phyloP scores from a whole-genome alignment of 352 stramenopile species.

The Thraustochytrium striatum region DNA sequence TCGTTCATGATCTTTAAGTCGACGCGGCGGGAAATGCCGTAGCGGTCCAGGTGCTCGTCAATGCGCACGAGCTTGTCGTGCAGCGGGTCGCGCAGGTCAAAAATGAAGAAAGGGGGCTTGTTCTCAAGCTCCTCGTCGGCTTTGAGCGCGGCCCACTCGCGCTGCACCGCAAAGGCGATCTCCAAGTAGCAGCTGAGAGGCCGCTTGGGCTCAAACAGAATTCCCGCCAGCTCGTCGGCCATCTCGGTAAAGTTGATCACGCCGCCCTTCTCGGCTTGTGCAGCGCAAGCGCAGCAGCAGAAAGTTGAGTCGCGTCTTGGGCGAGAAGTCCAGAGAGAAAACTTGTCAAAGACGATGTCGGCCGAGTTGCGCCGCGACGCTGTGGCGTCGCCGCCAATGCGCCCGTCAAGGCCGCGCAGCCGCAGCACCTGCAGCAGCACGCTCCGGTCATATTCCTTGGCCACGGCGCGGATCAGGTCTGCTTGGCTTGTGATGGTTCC shows the following conservation, averaged over 20 bases:
- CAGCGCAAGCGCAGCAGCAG: slow-evolving; percentile 24
- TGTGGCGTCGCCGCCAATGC: background rate
- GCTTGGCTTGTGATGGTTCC: slow-evolving; percentile 17
- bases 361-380: background rate
- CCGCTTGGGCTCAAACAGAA: slow-evolving; percentile 26
- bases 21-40: background rate
- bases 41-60: slow-evolving; percentile 22
- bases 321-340: background rate
- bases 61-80: slow-evolving; percentile 24
- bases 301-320: slow-evolving; percentile 16
- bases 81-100: slow-evolving; percentile 20
- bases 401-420: background rate
- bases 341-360: background rate
- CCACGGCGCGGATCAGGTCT: slow-evolving; percentile 40
- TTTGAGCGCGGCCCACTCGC: background rate
- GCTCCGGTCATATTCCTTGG: slow-evolving; percentile 27
- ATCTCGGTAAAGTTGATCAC: slow-evolving; percentile 31
- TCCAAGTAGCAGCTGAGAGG: background rate
- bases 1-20: slow-evolving; percentile 44
- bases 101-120: slow-evolving; percentile 5
- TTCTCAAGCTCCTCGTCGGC: background rate
- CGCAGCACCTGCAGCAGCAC: slow-evolving; percentile 19
- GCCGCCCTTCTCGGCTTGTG: slow-evolving; percentile 34
- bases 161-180: slow-evolving; percentile 12
- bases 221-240: slow-evolving; percentile 24